Conservation (phyloP, 495 filamentous ascomycete genomes). For the Lasiosphaeria ovina region DNA sequence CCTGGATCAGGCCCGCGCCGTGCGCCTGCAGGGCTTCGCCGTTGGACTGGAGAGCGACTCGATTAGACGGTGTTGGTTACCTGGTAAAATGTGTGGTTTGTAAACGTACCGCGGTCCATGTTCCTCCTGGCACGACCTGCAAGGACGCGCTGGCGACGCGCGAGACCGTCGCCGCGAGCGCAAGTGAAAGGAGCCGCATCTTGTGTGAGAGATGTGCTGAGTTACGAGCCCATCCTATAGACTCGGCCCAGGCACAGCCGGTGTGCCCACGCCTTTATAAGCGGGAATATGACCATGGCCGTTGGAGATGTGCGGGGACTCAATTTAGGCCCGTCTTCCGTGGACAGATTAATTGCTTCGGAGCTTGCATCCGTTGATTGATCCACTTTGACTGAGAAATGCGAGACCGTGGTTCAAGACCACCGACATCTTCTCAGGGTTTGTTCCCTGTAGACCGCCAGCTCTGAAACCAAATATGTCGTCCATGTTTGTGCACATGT, state of each 20-base stretch:
- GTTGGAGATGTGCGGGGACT: not conserved
- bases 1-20: constrained; percentile 54
- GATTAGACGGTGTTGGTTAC: not conserved
- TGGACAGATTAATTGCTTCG: not conserved
- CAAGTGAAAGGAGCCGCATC: constrained; percentile 17
- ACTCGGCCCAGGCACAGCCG: not conserved
- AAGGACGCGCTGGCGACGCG: constrained; percentile 30
- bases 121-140: constrained; percentile 50
- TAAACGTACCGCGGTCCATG: constrained; percentile 44
- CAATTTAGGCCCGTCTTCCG: not conserved
- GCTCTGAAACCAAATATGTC: no score
- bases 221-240: not conserved
- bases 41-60: constrained; percentile 34
- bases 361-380: not conserved
- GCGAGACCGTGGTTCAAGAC: no score
- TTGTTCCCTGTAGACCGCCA: no score
- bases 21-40: constrained; percentile 63
- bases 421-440: no score
- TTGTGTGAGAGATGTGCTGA: not conserved
- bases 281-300: not conserved
- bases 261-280: not conserved
- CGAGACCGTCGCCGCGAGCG: constrained; percentile 23
- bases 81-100: not conserved
- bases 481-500: no score
- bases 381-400: not conserved